phyloP scores from a whole-genome alignment of 1,284 basidiomycete genomes.

The Xanthoconium separans region DNA sequence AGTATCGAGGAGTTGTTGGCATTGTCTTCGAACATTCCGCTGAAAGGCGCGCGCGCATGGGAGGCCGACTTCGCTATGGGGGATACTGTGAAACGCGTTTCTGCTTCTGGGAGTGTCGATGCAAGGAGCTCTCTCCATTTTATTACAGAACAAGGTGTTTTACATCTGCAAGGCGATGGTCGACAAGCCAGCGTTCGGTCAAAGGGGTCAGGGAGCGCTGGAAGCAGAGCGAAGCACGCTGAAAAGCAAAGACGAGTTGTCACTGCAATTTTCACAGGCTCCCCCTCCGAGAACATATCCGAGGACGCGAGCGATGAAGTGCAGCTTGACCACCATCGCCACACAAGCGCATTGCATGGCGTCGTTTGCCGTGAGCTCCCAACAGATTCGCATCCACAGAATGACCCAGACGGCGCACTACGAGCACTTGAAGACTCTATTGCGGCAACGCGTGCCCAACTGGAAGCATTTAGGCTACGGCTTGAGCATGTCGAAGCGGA shows the following conservation, averaged over 20 bases:
- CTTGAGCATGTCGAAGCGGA: slow-evolving; percentile 28
- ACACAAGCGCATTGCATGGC: neutral
- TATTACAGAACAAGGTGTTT: neutral
- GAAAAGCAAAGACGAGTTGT: slow-evolving; percentile 22
- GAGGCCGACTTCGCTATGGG: slow-evolving; percentile 28
- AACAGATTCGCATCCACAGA: neutral
- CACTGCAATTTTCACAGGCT: slow-evolving; percentile 35
- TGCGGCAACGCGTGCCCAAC: slow-evolving; percentile 20
- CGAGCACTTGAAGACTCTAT: slow-evolving; percentile 26
- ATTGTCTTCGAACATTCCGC: slow-evolving; percentile 16
- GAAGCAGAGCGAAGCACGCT: slow-evolving; percentile 7
- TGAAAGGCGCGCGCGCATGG: slow-evolving; percentile 32
- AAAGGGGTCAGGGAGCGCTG: slow-evolving; percentile 2
- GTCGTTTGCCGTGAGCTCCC: neutral
- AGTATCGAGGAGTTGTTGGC: slow-evolving; percentile 31
- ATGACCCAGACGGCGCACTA: slow-evolving; percentile 7
- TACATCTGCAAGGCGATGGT: neutral
- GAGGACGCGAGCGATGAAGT: neutral
- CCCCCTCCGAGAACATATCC: neutral
- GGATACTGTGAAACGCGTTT: slow-evolving; percentile 31
- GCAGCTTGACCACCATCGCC: neutral
- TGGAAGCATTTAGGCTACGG: slow-evolving; percentile 27
- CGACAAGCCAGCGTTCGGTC: neutral
- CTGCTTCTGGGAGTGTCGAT: slow-evolving; percentile 2
- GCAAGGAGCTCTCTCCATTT: neutral